phyloP scores from a whole-genome alignment of 2,329 filamentous ascomycete species.

The Torrubiellomyces zombiae region DNA sequence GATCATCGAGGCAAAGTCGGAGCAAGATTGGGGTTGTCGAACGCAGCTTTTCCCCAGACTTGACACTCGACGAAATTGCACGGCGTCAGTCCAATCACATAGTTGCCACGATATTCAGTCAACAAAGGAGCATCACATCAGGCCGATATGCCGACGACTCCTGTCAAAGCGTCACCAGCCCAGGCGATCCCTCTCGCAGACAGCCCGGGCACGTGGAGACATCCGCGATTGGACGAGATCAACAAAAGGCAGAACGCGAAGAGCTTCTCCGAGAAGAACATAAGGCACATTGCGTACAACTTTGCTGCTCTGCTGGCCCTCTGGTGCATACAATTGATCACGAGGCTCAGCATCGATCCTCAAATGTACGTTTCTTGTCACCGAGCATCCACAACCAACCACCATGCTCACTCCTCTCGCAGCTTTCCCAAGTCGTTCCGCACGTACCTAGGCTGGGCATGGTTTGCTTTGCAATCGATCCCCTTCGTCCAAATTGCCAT shows the following conservation, averaged over 20 bases:
- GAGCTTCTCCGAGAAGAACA: slow-evolving; percentile 63
- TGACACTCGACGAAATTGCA: no score
- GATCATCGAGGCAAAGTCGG: no score
- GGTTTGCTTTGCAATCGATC: slow-evolving; percentile 33
- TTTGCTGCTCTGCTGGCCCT: slow-evolving; percentile 26
- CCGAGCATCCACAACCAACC: slow-evolving; percentile 10
- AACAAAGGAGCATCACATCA: no score
- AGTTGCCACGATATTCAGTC: no score
- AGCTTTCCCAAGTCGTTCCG: slow-evolving; percentile 17
- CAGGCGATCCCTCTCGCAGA: slow-evolving; percentile 24
- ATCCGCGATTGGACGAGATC: slow-evolving; percentile 80
- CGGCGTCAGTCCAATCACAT: no score
- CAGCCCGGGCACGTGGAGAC: slow-evolving; percentile 71
- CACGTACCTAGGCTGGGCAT: slow-evolving; percentile 25
- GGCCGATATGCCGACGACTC: slow-evolving; percentile 13
- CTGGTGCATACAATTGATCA: slow-evolving; percentile 18
- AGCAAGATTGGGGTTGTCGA: no score
- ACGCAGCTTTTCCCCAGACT: no score
- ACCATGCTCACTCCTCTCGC: neutral
- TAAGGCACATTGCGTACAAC: slow-evolving; percentile 56
- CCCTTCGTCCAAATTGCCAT: slow-evolving; percentile 54
- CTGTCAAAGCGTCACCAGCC: slow-evolving; percentile 21
- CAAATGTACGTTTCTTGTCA: slow-evolving; percentile 23
- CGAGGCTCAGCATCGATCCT: slow-evolving; percentile 18
- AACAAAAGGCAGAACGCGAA: slow-evolving; percentile 61